Percentiles rank a stretch among this genome's conserved stretches.
Evolutionary conservation across 2,329 filamentous ascomycete genomes (phyloP).

Genomic region (Fusarium dlaminii): DNA sequence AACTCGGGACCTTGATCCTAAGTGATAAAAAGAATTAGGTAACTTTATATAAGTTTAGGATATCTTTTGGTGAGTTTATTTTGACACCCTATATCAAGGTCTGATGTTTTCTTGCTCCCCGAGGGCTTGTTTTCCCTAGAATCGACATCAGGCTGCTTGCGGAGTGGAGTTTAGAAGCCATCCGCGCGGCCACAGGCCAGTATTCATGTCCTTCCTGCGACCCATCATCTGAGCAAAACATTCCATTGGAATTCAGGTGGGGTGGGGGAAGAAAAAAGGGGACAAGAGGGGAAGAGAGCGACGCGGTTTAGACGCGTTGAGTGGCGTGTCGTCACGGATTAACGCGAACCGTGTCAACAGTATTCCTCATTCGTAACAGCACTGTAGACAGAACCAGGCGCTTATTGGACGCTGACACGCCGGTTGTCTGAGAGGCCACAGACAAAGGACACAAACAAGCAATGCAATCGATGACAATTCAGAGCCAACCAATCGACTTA

Average conservation of each 20-base stretch:
- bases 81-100: neutral
- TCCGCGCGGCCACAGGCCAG: constrained; percentile 9
- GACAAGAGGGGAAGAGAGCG: constrained; percentile 9
- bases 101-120: neutral
- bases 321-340: constrained; percentile 25
- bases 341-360: constrained; percentile 23
- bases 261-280: constrained; percentile 20
- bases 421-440: constrained; percentile 4
- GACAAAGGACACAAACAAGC: constrained; percentile 21
- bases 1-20: neutral
- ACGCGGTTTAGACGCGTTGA: constrained; percentile 40
- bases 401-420: constrained; percentile 26
- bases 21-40: neutral
- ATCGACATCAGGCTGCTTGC: neutral
- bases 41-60: neutral
- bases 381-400: neutral
- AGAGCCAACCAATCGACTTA: constrained; percentile 23
- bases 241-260: constrained; percentile 30
- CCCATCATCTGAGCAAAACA: constrained; percentile 18
- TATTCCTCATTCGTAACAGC: neutral
- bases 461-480: neutral
- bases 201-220: constrained; percentile 25
- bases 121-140: neutral
- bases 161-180: neutral
- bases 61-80: neutral